Evolutionary conservation across 192 early-diverging fungal species (phyloP), one percentile per base, ranked within the genome.

Genomic region (Coemansia guatemalensis): DNA sequence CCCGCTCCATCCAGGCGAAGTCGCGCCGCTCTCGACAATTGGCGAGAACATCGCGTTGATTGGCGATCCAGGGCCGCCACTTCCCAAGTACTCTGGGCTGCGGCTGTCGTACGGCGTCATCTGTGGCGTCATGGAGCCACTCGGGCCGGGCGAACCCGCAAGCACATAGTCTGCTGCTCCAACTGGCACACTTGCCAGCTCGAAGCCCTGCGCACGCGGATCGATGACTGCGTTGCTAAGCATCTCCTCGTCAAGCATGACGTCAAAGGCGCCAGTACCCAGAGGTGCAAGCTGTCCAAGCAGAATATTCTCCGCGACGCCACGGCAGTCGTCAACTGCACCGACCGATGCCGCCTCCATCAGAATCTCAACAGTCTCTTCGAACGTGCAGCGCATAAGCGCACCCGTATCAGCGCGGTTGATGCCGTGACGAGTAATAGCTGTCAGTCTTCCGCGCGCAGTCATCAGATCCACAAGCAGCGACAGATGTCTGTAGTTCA

Each of bases 311-410:
- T 97, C 97, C 3, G 94, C 93, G 32, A 99, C 97, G 53, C 97
- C 97, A 68, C 87, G 86, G 74, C 95, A 98, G 74, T 94, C 92
- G 77, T 99, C 97, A 50, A 93, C 30, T 68, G 95, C 91, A 60
- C 95, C 97, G 21, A 87, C 86, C 39, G 89, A 87, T 5, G 97
- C 95, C 4, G 95, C 93, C 32, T 97, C 95, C 85, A 99, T 90
- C 64, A 99, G 85, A 74, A 97, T 89, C 82, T 99, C 97, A 0
- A 99, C 97, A 0, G 97, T 98, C 82, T 99, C 97, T 82, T 99
- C 97, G 58, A 99, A 99, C 9, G 97, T 95, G 59, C 91, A 92
- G 39, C 95, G 87, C 85, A 96, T 94, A 51, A 99, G 79, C 9
- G 92, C 94, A 50, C 94, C 95, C 2, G 94, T 91, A 65, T 96